Evolutionary conservation across 2,329 filamentous ascomycete species (phyloP), one percentile per base, ranked within the genome.

Genomic region (Colletotrichum lupini): DNA sequence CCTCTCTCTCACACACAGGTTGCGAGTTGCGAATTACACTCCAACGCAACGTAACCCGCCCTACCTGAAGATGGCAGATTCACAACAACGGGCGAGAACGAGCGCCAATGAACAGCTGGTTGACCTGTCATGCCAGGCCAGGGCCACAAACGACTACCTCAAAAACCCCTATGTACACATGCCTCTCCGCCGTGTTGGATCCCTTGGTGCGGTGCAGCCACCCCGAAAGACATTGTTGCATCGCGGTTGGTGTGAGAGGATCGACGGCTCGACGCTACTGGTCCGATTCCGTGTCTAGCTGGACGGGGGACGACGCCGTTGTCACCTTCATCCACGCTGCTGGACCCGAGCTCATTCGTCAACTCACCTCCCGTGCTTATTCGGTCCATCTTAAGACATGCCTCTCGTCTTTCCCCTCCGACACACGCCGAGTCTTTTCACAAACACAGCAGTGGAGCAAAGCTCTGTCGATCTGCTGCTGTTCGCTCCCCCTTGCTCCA

Each of bases 151-250:
- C 56, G 37, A 57, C 8, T 49, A 61, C 67, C 52, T 52, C 26
- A 9, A 62, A n/a, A 63, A 24, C 46, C 32, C 19, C 26, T 26
- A 26, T 26, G 26, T 24, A 52, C 35, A 28, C 67, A 37, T 37
- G 67, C 53, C 60, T 66, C 67, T 65, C 71, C 71, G 71, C 67
- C 55, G 60, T n/a, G 67, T 73, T 73, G 61, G 71, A 73, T 73
- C 61, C 56, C 46, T 66, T 70, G 70, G 32, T 73, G 59, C 59
- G 30, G 59, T 59, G 60, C 60, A 56, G 71, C 60, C 60, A 71
- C 24, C 56, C 52, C 55, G 49, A 73, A 73, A 62, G 46, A 65
- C 28, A 58, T 73, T 24, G 71, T 71, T 73, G 60, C 71, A 71
- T 73, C 49, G 32, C 35, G 19, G 67, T 55, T 65, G 61, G 53